These are phyloP conservation scores for Yamagishiella unicocca DNA, from an alignment of 139 green algal genomes.

Conservation along the genomic window DNA sequence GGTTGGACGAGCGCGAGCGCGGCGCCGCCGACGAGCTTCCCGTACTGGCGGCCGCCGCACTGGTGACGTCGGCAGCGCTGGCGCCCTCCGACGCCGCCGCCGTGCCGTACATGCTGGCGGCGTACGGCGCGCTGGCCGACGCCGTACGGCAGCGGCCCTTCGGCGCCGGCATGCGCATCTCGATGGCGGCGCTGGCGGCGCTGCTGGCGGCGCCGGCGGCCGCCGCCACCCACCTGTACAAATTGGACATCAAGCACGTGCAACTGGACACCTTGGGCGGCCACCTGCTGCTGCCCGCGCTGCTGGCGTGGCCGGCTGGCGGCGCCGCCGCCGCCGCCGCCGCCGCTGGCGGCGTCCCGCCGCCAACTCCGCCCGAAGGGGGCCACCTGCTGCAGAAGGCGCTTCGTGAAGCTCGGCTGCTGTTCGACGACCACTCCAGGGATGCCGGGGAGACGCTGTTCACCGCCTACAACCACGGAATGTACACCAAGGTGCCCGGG, in stretches of 20 bases:
- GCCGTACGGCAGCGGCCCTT: slow-evolving; percentile 62
- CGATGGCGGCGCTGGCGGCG: slow-evolving; percentile 62
- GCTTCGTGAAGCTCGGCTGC: slow-evolving; percentile 53
- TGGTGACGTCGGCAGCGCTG: slow-evolving; percentile 52
- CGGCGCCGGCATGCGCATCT: slow-evolving; percentile 69
- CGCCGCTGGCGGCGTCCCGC: background rate
- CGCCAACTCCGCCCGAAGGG: background rate
- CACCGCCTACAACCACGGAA: slow-evolving; percentile 75
- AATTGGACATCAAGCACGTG: slow-evolving; percentile 83
- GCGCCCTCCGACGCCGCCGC: background rate
- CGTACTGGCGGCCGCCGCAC: slow-evolving; percentile 61
- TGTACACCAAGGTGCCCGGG: slow-evolving; percentile 80
- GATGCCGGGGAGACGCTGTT: slow-evolving; percentile 81
- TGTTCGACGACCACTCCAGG: slow-evolving; percentile 81
- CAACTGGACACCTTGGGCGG: slow-evolving; percentile 78
- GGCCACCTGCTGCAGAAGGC: slow-evolving; percentile 15
- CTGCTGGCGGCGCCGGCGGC: slow-evolving; percentile 67
- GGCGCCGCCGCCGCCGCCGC: background rate
- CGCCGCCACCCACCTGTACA: slow-evolving; percentile 53
- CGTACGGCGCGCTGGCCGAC: slow-evolving; percentile 48
- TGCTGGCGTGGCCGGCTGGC: slow-evolving; percentile 49
- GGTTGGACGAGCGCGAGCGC: slow-evolving; percentile 81
- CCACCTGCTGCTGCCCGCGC: slow-evolving; percentile 74
- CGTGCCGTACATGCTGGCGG: slow-evolving; percentile 39
- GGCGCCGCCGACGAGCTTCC: slow-evolving; percentile 84